phyloP scores from a whole-genome alignment of 2,329 filamentous ascomycete genomes.

The Colletotrichum theobromicola region DNA sequence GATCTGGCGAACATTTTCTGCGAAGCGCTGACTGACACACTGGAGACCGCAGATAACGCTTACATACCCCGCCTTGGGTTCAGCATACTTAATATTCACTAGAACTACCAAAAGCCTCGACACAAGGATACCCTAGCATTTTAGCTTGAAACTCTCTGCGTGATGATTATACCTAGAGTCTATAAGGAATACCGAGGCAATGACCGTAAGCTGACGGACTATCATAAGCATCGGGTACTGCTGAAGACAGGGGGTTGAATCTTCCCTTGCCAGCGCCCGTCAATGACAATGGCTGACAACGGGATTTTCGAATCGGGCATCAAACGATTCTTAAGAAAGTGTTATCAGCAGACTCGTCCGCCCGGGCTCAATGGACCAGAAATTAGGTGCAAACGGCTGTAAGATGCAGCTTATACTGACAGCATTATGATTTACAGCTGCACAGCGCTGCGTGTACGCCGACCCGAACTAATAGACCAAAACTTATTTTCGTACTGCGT shows the following conservation, averaged over 20 bases:
- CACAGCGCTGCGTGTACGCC: background rate
- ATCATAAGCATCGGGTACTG: background rate
- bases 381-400: background rate
- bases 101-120: slow-evolving; percentile 45
- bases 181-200: background rate
- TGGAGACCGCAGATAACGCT: slow-evolving; percentile 47
- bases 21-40: slow-evolving; percentile 43
- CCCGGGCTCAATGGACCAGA: background rate
- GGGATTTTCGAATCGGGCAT: too few species aligned
- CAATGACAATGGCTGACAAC: background rate
- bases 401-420: background rate
- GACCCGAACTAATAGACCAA: background rate
- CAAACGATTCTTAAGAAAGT: too few species aligned
- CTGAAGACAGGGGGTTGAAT: background rate
- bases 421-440: background rate
- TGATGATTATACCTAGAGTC: background rate
- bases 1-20: slow-evolving; percentile 44
- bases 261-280: background rate
- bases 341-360: too few species aligned
- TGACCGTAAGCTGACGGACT: background rate
- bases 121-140: slow-evolving; percentile 50
- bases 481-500: too few species aligned
- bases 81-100: too few species aligned
- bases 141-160: background rate
- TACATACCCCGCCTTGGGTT: too few species aligned